Percentiles rank a stretch among this genome's conserved stretches.
Conservation (phyloP, 2,329 filamentous ascomycete species). For the Thielaviopsis punctulata region DNA sequence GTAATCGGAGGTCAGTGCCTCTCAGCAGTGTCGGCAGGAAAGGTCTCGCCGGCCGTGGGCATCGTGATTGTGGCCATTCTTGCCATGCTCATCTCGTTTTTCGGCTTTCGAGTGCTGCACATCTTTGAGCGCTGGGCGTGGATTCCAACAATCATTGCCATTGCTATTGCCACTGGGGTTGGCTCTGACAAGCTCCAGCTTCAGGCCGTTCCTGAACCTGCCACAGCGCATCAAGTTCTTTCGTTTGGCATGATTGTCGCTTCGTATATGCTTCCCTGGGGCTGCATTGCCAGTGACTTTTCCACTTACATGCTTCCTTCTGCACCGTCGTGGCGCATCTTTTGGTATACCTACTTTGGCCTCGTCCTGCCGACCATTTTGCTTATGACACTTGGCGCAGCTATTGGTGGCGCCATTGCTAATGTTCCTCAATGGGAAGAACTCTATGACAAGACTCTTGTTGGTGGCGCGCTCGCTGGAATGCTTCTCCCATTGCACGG, state of each 20-base stretch:
- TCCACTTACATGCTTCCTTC: constrained; percentile 42
- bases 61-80: constrained; percentile 43
- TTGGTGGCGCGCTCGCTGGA: constrained; percentile 41
- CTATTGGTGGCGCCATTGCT: constrained; percentile 42
- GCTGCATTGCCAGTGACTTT: constrained; percentile 40
- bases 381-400: constrained; percentile 45
- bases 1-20: constrained; percentile 44
- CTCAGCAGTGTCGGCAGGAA: constrained; percentile 32
- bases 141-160: constrained; percentile 36
- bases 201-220: constrained; percentile 22
- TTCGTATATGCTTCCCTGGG: constrained; percentile 47
- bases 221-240: constrained; percentile 26
- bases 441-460: constrained; percentile 33
- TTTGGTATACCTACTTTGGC: constrained; percentile 39
- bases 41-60: constrained; percentile 34
- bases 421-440: constrained; percentile 35
- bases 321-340: constrained; percentile 24
- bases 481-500: constrained; percentile 41
- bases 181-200: constrained; percentile 32
- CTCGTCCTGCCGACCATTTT: constrained; percentile 36
- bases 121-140: constrained; percentile 40
- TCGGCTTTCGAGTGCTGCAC: constrained; percentile 39
- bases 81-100: constrained; percentile 42
- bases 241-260: constrained; percentile 44
- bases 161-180: constrained; percentile 36